Base-by-base conservation (phyloP, 164 flowering plant species). In the Buxus sempervirens region DNA sequence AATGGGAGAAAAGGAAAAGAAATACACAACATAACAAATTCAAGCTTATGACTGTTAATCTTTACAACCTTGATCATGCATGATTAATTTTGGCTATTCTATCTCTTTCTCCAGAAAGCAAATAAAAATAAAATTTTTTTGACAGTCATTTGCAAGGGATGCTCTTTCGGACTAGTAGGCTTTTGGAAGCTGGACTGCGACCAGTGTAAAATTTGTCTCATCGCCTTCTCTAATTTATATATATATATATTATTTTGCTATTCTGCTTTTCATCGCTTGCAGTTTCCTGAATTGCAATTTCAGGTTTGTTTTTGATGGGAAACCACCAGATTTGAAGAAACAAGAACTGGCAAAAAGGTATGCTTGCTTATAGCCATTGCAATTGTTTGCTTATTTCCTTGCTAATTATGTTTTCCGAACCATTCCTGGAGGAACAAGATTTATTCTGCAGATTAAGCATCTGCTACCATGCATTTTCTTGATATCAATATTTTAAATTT, bases 281-380 rank as follows among this genome's bases (percentile, higher is more conserved):
- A 48, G 21, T 58, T 56, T 26, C 26, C 58, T 54, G 20, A 69
- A 49, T 21, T 62, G 21, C 6, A 54, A 10, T 68, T 36, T 71
- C 82, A 96, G 99, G 67, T 96, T 88, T 84, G 99, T 93, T 41
- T 96, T 93, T 78, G 97, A 96, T 73, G 97, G 99, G 70, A 68
- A 77, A 74, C 97, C 99, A 23, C 99, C 99, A 0, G 98, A 88
- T 54, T 68, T 96, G 81, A 96, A 96, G 76, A 91, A 81, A 54
- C 87, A 91, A 76, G 98, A 96, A 78, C 90, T 93, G 66, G 89
- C 92, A 57, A 90, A 96, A 75, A 86, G 98, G 99, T 88, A 65
- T 28, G 62, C 26, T 60, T 32, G 38, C 32, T 77, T 58, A 32
- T 32, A 32, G 7, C 38, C 49, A 55, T 60, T 19, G 21, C 54